Evolutionary conservation across 2,329 filamentous ascomycete species (phyloP).

Genomic region (Didymella keratinophila): DNA sequence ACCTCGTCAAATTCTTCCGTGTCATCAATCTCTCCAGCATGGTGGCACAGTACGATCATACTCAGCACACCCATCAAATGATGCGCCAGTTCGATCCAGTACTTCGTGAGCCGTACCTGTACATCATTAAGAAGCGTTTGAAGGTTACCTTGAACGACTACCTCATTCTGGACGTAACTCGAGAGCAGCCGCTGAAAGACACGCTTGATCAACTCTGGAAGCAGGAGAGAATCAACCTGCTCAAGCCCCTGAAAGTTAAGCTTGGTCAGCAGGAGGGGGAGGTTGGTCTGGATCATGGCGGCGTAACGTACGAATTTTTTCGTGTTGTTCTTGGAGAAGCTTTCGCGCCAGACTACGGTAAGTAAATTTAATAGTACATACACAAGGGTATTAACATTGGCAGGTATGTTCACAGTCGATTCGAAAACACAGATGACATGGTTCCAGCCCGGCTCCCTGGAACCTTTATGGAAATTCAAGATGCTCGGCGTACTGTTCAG

Average conservation of each 20-base stretch:
- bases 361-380: slow-evolving; percentile 30
- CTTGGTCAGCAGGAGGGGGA: slow-evolving; percentile 83
- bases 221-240: slow-evolving; percentile 79
- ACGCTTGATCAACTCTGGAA: slow-evolving; percentile 87
- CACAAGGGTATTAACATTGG: slow-evolving; percentile 17
- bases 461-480: slow-evolving; percentile 89
- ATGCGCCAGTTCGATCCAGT: slow-evolving; percentile 36
- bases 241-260: slow-evolving; percentile 86
- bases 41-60: slow-evolving; percentile 75
- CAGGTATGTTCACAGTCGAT: slow-evolving; percentile 79
- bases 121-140: slow-evolving; percentile 43
- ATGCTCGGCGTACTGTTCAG: slow-evolving; percentile 87
- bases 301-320: slow-evolving; percentile 97
- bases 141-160: slow-evolving; percentile 50
- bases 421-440: slow-evolving; percentile 79
- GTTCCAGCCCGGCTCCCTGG: slow-evolving; percentile 84
- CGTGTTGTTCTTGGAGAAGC: slow-evolving; percentile 81
- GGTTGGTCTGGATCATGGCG: slow-evolving; percentile 90
- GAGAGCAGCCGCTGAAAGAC: slow-evolving; percentile 52
- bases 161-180: slow-evolving; percentile 55
- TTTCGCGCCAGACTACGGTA: slow-evolving; percentile 76
- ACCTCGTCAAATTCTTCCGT: slow-evolving; percentile 83
- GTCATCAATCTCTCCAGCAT: slow-evolving; percentile 87
- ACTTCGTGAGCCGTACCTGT: slow-evolving; percentile 34
- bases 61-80: slow-evolving; percentile 41